phyloP scores from a whole-genome alignment of 352 stramenopile genomes.

The Globisporangium nagaii region DNA sequence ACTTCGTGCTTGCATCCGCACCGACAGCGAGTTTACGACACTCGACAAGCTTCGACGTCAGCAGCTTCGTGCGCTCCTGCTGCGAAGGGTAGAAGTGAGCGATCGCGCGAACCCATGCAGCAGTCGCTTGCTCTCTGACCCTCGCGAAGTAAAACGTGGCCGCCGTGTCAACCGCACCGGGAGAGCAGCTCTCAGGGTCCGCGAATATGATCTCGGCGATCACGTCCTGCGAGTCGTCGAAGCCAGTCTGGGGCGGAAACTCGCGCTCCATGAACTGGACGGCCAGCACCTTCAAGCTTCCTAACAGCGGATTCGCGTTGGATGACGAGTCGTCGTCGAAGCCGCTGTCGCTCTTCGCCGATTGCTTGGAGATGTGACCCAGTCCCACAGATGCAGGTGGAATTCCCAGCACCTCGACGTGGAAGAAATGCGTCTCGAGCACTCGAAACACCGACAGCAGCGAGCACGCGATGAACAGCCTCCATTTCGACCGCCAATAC shows the following conservation, averaged over 20 bases:
- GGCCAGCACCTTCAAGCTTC: conserved; percentile 66
- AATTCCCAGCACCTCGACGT: conserved; percentile 75
- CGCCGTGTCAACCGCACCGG: conserved; percentile 32
- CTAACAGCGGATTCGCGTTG: conserved; percentile 54
- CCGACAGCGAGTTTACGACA: conserved; percentile 33
- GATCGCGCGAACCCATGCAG: conserved; percentile 64
- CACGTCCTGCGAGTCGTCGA: conserved; percentile 20
- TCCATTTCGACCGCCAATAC: conserved; percentile 40
- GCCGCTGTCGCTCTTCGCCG: conserved; percentile 5
- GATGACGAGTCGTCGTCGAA: conserved; percentile 13
- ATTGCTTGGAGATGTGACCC: conserved; percentile 43
- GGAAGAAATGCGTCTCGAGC: conserved; percentile 81
- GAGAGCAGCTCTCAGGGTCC: conserved; percentile 18
- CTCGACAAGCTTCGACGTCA: conserved; percentile 48
- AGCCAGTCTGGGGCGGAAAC: conserved; percentile 5
- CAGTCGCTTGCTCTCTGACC: conserved; percentile 64
- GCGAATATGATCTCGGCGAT: conserved; percentile 42
- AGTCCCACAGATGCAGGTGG: conserved; percentile 79
- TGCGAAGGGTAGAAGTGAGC: conserved; percentile 74
- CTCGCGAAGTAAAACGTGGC: conserved; percentile 43
- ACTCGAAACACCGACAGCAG: conserved; percentile 61
- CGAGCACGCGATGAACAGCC: conserved; percentile 54
- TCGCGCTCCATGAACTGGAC: conserved; percentile 39
- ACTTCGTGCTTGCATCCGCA: conserved; percentile 28
- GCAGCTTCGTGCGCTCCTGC: conserved; percentile 44